These are phyloP conservation scores for Citrus australasica DNA, from an alignment of 345 rosid genomes.

Conservation along the genomic window DNA sequence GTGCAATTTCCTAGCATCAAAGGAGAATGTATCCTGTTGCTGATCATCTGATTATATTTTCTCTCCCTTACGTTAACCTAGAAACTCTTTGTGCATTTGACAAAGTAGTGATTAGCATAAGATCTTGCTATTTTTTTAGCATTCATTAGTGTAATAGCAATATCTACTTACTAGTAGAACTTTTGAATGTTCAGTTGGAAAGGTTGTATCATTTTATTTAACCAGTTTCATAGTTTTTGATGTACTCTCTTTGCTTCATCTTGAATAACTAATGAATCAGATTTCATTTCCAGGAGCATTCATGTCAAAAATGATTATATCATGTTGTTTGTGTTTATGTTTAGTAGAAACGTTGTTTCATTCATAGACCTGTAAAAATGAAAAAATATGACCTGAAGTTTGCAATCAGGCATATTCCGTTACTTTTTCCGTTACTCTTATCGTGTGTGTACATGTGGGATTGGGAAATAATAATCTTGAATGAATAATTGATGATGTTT, in stretches of 20 bases:
- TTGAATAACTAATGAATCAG: neutral
- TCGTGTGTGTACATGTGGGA: too few relatives aligned
- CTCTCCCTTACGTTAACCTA: neutral
- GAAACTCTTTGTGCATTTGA: slow-evolving; percentile 12
- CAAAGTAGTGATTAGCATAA: slow-evolving; percentile 1
- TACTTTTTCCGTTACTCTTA: too few relatives aligned
- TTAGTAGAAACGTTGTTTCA: too few relatives aligned
- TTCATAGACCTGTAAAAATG: too few relatives aligned
- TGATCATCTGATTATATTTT: slow-evolving; percentile 24
- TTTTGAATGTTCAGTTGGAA: neutral
- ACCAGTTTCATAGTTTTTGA: neutral
- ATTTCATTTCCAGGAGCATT: neutral
- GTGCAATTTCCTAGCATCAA: slow-evolving; percentile 62
- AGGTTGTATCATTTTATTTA: slow-evolving; percentile 2
- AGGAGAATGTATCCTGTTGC: slow-evolving; percentile 65
- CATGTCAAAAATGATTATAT: neutral
- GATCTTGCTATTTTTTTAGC: neutral
- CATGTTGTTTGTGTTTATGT: too few relatives aligned
- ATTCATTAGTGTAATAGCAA: neutral
- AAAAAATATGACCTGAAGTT: too few relatives aligned
- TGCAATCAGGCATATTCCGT: too few relatives aligned
- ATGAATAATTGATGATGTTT: too few relatives aligned
- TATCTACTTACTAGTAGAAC: neutral
- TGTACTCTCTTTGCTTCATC: neutral
- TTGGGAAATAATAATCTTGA: too few relatives aligned